Evolutionary conservation across 495 filamentous ascomycete genomes (phyloP).

Genomic region (Melanomma pulvis-pyrius): DNA sequence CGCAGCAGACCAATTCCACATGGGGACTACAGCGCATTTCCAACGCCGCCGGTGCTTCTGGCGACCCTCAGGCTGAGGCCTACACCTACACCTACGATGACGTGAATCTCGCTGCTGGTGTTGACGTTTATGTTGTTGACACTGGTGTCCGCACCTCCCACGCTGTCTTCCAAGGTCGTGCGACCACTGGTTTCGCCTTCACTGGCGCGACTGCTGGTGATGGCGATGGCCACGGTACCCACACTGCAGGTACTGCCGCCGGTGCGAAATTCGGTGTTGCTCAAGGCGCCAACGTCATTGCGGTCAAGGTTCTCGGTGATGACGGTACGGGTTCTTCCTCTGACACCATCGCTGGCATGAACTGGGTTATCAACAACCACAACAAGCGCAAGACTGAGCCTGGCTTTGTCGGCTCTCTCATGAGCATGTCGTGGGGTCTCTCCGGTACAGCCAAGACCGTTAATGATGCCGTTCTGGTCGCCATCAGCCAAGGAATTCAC

Average conservation of each 20-base stretch:
- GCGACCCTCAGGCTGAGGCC: conserved; percentile 35
- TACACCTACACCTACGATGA: conserved; percentile 51
- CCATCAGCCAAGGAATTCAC: conserved; percentile 45
- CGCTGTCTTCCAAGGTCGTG: conserved; percentile 49
- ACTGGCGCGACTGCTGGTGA: conserved; percentile 42
- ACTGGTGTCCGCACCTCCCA: conserved; percentile 53
- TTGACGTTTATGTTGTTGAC: conserved; percentile 57
- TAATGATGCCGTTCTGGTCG: conserved; percentile 41
- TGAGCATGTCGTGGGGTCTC: conserved; percentile 50
- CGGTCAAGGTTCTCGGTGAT: conserved; percentile 47
- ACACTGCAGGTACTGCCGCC: conserved; percentile 48
- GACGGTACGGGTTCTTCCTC: conserved; percentile 43
- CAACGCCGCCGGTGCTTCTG: conserved; percentile 37
- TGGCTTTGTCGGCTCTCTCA: conserved; percentile 47
- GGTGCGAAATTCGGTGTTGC: conserved; percentile 46
- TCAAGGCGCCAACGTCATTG: conserved; percentile 47
- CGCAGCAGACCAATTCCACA: conserved; percentile 39
- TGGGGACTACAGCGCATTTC: conserved; percentile 58
- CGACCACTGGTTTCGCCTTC: conserved; percentile 46
- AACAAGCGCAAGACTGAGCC: conserved; percentile 37
- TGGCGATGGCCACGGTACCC: conserved; percentile 53
- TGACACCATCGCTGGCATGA: conserved; percentile 46
- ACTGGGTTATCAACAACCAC: conserved; percentile 46
- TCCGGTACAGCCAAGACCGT: conserved; percentile 31
- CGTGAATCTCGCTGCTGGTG: conserved; percentile 46